Evolutionary conservation across 768 basidiomycete genomes (phyloP), one percentile per base, ranked within the genome.

Genomic region (Hortiboletus flavorubellus): DNA sequence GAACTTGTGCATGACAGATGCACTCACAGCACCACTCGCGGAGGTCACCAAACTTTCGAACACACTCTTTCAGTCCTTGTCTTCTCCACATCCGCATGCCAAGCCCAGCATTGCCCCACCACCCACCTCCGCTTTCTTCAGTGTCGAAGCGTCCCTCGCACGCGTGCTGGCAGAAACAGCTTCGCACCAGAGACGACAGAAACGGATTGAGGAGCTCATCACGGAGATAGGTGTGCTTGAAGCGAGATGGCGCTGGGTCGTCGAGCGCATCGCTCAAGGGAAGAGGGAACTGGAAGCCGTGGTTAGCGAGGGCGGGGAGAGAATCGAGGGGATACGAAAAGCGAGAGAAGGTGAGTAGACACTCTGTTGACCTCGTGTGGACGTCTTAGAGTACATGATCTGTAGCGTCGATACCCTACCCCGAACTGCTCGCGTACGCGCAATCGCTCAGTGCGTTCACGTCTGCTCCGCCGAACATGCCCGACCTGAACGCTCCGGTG

Each of bases 391-490:
- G 31, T 43, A 34, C 49, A 51, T 26, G 46, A 11, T 39, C 37
- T 56, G 16, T 54, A 93, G 91, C 83, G 8, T 78, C 91, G 11
- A 85, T 93, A 54, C 87, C 89, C 4, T 91, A 91, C 65, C 87
- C 89, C 4, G 89, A 91, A 63, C 76, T 93, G 11, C 78, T 93
- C 57, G 82, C 87, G 2, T 93, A 93, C 69, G 91, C 91, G 3
- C 89, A 91, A 64, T 89, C 86, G 58, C 78, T 93, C 51, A 88
- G 89, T 59, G 82, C 88, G 14, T 93, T 92, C 71, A 91, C 91
- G 6, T 91, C 91, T 34, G 91, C 91, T 10, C 91, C 91, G 8
- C 91, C 91, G 10, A 91, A 90, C 64, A 87, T 91, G 83, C 89
- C 89, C 21, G 89, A 90, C 63, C 78, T 84, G 45, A 76, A 76